Evolutionary conservation across 129 eudicot species (phyloP), one percentile per base, ranked within the genome.

Genomic region (Oenanthe sinensis): DNA sequence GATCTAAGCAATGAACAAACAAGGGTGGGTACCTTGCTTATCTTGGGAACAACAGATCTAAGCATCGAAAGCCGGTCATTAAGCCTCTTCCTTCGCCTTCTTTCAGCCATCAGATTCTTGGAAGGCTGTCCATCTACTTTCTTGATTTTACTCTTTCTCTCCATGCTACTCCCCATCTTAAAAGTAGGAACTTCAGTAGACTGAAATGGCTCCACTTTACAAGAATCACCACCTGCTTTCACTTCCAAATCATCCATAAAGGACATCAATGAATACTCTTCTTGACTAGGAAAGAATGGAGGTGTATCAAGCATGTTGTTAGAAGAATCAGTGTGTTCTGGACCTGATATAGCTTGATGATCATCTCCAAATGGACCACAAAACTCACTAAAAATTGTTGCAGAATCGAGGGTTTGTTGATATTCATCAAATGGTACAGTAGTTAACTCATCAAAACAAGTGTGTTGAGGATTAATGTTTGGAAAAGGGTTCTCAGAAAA

Each of bases 31-130:
- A 60, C 75, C 75, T 70, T 70, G 46, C 75, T 70, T 70, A 70
- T 70, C 75, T 70, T 70, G 19, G 75, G 75, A 36, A 70, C 75
- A 39, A 70, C 75, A 70, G 75, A 70, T 70, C 75, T 39, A 70
- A 70, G 75, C 75, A 70, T 70, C 0, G 74, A 70, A 16, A 70
- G 74, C 45, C 74, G 48, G 28, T 70, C 75, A 70, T 70, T 70
- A 15, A 70, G 75, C 12, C 75, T 48, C 24, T 70, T 70, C 75
- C 75, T 70, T 39, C 75, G 45, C 26, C 75, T 70, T 70, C 75
- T 70, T 70, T 70, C 75, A 15, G 75, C 75, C 75, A 70, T 70
- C 17, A 70, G 17, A 39, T 70, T 70, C 75, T 70, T 70, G 4
- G 75, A 70, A 15, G 75, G 75, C 5, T 36, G 75, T 39, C 75